Evolutionary conservation across 1,284 basidiomycete genomes (phyloP).

Genomic region (Sparassis latifolia): DNA sequence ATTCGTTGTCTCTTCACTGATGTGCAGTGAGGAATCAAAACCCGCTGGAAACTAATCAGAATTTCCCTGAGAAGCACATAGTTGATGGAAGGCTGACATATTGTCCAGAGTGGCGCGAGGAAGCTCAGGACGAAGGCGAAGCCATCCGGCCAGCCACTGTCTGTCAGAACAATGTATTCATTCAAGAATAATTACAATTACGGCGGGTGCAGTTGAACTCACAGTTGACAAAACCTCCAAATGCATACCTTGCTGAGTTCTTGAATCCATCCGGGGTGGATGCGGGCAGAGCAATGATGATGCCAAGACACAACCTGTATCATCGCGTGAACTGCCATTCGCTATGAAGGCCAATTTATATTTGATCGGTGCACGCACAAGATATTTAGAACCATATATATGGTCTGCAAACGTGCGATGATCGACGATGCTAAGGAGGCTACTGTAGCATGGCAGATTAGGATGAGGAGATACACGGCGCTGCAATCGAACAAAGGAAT

Average conservation of each 20-base stretch:
- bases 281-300: conserved; percentile 73
- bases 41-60: conserved; percentile 1
- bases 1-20: conserved; percentile 69
- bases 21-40: conserved; percentile 6
- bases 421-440: conserved; percentile 63
- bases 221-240: conserved; percentile 48
- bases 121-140: conserved; percentile 75
- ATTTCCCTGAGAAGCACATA: background rate
- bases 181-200: background rate
- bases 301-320: conserved; percentile 56
- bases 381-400: conserved; percentile 67
- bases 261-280: conserved; percentile 61
- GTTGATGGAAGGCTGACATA: conserved; percentile 8
- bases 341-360: conserved; percentile 29
- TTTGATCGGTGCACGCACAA: conserved; percentile 34
- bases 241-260: conserved; percentile 60
- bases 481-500: conserved; percentile 26
- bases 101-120: conserved; percentile 68
- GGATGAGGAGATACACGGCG: conserved; percentile 52
- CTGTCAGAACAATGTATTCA: conserved; percentile 42
- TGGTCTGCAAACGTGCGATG: conserved; percentile 65
- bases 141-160: conserved; percentile 54
- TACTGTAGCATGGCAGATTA: conserved; percentile 52
- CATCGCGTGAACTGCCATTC: conserved; percentile 66
- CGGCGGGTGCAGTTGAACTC: conserved; percentile 31